Evolutionary conservation across 148 eudicot genomes (phyloP), one percentile per base, ranked within the genome.

Genomic region (Chenopodium berlandieri): DNA sequence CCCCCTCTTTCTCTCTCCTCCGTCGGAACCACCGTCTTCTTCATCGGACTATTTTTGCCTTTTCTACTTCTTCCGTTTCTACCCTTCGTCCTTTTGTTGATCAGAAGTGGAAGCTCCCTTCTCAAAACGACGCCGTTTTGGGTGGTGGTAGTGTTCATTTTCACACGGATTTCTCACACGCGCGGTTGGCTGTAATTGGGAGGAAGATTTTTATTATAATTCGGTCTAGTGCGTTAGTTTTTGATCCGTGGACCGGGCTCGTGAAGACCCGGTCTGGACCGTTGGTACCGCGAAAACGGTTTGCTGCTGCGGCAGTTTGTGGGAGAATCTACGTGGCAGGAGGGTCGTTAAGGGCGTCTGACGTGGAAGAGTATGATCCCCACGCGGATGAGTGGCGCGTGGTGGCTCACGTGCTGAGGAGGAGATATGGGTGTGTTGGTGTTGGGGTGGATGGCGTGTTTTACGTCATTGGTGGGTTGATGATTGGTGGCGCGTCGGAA

Each of bases 381-480:
- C 65, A 66, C 2, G 70, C 10, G n/a, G 82, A 89, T 9, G 22
- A 71, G 8, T 94, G 98, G 98, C 85, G 89, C 78, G 92, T 91
- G 85, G 90, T 94, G 0, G 46, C 85, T 0, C 56, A 89, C 80
- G 91, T 93, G 77, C 98, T 97, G 9, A 80, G 95, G 85, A 86
- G 75, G 84, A 85, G 98, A 67, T 94, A 94, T 64, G 98, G 97
- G 0, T 94, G 98, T 79, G 44, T 94, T 9, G 97, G 98, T 0
- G 88, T 93, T 0, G 83, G 97, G 2, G 83, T 88, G 0, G 91
- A 90, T 10, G 92, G 92, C 1, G 78, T 93, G 9, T 91, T 94
- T 37, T 94, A 90, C 27, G 84, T 94, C 17, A 88, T 94, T 58
- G 97, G 98, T 2, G 98, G 97, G 13, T 72, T 94, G 23, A 91